Evolutionary conservation across 1,284 basidiomycete genomes (phyloP).

Genomic region (Dichomitus squalens): DNA sequence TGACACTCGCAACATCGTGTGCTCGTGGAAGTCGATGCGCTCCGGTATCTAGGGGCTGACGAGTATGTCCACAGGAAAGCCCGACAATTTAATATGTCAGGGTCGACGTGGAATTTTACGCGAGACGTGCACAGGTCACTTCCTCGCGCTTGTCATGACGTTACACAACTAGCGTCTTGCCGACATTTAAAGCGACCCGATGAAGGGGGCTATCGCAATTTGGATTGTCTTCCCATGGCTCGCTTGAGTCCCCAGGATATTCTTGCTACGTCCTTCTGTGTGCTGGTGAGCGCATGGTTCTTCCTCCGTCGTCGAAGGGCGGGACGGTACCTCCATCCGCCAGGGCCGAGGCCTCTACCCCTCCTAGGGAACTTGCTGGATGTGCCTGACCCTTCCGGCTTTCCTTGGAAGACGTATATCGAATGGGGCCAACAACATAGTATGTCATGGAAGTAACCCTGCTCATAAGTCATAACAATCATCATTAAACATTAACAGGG

Average conservation of each 20-base stretch:
- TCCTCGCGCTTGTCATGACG: not conserved
- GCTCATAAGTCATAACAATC: not conserved
- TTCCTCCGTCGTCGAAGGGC: constrained; percentile 2
- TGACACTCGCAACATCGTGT: too few relatives aligned
- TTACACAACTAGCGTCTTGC: not conserved
- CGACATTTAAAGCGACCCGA: not conserved
- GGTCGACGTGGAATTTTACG: not conserved
- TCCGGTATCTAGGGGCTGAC: too few relatives aligned
- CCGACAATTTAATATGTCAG: too few relatives aligned
- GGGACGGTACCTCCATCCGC: constrained; percentile 16
- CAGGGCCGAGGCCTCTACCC: constrained; percentile 27
- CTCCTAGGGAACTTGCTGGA: constrained; percentile 31
- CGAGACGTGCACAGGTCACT: not conserved
- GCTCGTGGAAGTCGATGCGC: too few relatives aligned
- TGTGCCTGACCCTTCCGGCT: constrained; percentile 17
- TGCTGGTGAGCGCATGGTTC: not conserved
- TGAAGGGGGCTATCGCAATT: not conserved
- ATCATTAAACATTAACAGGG: constrained; percentile 2
- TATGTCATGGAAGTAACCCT: not conserved
- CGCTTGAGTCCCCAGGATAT: constrained; percentile 6
- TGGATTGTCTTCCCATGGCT: not conserved
- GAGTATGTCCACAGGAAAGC: too few relatives aligned
- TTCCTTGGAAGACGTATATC: constrained; percentile 23
- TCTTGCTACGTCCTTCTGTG: constrained; percentile 3
- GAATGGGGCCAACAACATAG: constrained; percentile 17